Base-by-base conservation (phyloP, 129 eudicot genomes). In the Helianthus tuberosus region DNA sequence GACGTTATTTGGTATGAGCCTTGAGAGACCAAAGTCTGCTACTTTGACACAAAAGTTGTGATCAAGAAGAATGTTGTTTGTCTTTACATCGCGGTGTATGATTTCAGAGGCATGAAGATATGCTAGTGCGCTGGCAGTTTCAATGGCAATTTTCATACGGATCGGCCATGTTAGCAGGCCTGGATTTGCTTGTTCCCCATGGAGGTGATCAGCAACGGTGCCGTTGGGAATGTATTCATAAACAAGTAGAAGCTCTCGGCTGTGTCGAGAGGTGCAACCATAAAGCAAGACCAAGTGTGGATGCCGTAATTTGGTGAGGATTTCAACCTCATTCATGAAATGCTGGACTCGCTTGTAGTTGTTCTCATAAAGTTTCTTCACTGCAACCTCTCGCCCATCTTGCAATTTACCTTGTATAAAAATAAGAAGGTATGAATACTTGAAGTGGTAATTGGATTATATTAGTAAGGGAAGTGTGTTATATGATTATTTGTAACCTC, bases 41-140 rank as follows among this genome's bases (percentile, higher is more conserved):
- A 86, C 85, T 41, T 86, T 86, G 68, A 80, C 86, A 69, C 69
- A 15, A 16, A 79, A 82, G 12, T 69, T 76, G 12, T 75, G 73
- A 43, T 85, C 86, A 6, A 85, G 72, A 36, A 85, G 89, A 16
- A 85, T 81, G 86, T 85, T 85, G 51, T 66, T 76, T 2, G 82
- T 77, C 73, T 86, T 86, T 3, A 86, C 83, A 27, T 86, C 90
- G 1, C 86, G 78, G 46, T 86, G 90, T 46, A 86, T 76, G 32
- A 86, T 69, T 32, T 84, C 97, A 2, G 91, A 74, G 5, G 82
- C 82, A 75, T 92, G 97, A 15, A 92, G 96, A 84, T 86, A 92
- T 3, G 86, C 81, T 51, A 92, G 68, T 1, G 97, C 96, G 9
- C 73, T 77, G 0, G 97, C 96, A 3, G 96, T 92, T 49, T 89